Conservation (phyloP, 2,329 filamentous ascomycete species). For the Malbranchea cinnamomea region DNA sequence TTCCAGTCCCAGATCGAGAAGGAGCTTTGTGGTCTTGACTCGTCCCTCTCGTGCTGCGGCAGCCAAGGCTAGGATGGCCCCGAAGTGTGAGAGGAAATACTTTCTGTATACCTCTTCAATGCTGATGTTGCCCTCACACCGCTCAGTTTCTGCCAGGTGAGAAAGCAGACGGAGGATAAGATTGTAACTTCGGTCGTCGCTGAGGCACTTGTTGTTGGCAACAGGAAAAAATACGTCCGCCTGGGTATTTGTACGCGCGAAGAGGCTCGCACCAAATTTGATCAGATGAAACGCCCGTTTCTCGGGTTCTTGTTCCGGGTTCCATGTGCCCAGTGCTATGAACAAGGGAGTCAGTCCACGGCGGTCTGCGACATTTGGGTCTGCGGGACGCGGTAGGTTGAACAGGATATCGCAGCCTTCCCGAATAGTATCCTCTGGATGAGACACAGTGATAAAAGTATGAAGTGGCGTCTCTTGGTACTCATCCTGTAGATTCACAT, state of each 20-base stretch:
- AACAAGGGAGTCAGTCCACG: conserved; percentile 12
- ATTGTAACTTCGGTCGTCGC: conserved; percentile 12
- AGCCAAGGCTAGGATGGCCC: conserved; percentile 9
- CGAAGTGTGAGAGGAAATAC: conserved; percentile 9
- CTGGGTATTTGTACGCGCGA: conserved; percentile 5
- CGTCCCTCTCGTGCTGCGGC: conserved; percentile 11
- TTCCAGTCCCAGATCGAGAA: conserved; percentile 12
- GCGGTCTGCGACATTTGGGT: conserved; percentile 12
- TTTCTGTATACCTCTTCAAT: conserved; percentile 9
- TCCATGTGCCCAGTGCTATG: conserved; percentile 12
- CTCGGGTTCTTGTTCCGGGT: conserved; percentile 10
- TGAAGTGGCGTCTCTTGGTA: conserved; percentile 14
- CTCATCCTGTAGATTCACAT: conserved; percentile 11
- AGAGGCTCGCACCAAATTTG: conserved; percentile 11
- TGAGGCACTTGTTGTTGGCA: conserved; percentile 11
- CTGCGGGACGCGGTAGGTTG: conserved; percentile 7
- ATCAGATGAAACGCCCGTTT: conserved; percentile 12
- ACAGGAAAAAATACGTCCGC: conserved; percentile 14
- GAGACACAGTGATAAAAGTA: conserved; percentile 11
- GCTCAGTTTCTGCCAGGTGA: conserved; percentile 7
- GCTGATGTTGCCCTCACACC: conserved; percentile 1
- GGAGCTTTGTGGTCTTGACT: conserved; percentile 9
- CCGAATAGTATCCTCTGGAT: conserved; percentile 15
- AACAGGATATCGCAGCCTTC: conserved; percentile 12
- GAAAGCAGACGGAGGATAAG: conserved; percentile 11